Evolutionary conservation across 768 basidiomycete genomes (phyloP), one percentile per base, ranked within the genome.

Genomic region (Lentinula boryana): DNA sequence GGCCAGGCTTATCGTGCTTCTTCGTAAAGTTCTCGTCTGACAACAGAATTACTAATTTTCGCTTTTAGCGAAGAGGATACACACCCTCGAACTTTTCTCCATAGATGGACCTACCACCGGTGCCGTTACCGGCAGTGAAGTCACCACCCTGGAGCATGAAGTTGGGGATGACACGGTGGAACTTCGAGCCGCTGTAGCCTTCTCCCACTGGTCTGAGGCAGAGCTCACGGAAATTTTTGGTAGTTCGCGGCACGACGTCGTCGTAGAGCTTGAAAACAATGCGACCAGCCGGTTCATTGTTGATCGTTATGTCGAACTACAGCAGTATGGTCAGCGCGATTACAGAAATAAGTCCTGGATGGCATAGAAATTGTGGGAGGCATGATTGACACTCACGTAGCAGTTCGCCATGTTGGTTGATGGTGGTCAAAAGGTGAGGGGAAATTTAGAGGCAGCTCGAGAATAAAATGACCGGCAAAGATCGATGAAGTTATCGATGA

Each of bases 131-230:
- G n/a, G 95, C 76, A 2, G 95, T 60, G 49, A 60, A 95, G 68
- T 96, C 94, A 35, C 94, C 94, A 4, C 94, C 96, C 78, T 97
- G 95, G 60, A 97, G 90, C 95, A 96, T 96, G 69, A 99, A 99
- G 75, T 99, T 98, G 63, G 93, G 84, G 70, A 99, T 99, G 64
- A 98, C 92, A 61, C 97, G 90, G 72, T 99, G 97, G 80, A 98
- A 98, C 68, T 27, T 33, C 10, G 58, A 60, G 5, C 36, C 36
- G 9, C 13, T 9, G 74, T 94, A 97, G 7, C 88, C 91, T 65
- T 87, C 87, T 18, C 85, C 83, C 62, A 84, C 79, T 66, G 84
- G 76, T 6, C 84, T 84, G 5, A 85, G 84, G 7, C 87, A 84
- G 50, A 95, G 80, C 68, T 89, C 86, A 58, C 92, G 86, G 77